Conservation (phyloP, 108 stramenopile genomes). For the Pinguiococcus pyrenoidosus region DNA sequence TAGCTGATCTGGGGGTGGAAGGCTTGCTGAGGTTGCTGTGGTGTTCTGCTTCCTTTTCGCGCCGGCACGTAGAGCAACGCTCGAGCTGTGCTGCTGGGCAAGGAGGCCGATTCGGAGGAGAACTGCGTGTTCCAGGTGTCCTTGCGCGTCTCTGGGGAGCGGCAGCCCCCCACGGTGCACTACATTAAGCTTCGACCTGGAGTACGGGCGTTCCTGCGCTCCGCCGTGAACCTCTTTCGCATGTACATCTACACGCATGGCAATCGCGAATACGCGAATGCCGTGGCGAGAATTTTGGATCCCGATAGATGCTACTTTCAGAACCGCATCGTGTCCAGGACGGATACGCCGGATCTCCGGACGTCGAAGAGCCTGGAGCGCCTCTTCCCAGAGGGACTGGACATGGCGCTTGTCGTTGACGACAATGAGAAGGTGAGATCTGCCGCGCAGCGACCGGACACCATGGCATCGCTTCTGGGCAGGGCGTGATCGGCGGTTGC, state of each 20-base stretch:
- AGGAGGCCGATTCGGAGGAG: not conserved
- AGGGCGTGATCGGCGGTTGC: no score
- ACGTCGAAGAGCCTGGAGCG: conserved; percentile 15
- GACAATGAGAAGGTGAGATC: conserved; percentile 13
- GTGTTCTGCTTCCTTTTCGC: conserved; percentile 3
- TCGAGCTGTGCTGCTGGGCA: no score
- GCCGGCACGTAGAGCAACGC: no score
- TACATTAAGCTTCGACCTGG: conserved; percentile 1
- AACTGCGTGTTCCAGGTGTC: no score
- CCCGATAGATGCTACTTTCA: conserved; percentile 13
- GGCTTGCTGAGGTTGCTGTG: no score
- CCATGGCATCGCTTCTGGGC: no score
- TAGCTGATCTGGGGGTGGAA: no score
- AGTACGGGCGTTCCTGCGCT: conserved; percentile 6
- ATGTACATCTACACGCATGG: conserved; percentile 25
- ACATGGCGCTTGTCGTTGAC: conserved; percentile 21
- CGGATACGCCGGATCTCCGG: conserved; percentile 15
- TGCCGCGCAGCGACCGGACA: no score
- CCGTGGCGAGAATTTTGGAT: conserved; percentile 12
- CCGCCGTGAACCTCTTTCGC: conserved; percentile 8
- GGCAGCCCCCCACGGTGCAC: not conserved
- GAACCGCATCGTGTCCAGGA: conserved; percentile 11
- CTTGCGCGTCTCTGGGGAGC: no score
- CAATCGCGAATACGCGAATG: conserved; percentile 15
- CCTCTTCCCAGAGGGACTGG: conserved; percentile 11